These are phyloP conservation scores for Salvia miltiorrhiza DNA, from an alignment of 257 asterid genomes.

Conservation along the genomic window DNA sequence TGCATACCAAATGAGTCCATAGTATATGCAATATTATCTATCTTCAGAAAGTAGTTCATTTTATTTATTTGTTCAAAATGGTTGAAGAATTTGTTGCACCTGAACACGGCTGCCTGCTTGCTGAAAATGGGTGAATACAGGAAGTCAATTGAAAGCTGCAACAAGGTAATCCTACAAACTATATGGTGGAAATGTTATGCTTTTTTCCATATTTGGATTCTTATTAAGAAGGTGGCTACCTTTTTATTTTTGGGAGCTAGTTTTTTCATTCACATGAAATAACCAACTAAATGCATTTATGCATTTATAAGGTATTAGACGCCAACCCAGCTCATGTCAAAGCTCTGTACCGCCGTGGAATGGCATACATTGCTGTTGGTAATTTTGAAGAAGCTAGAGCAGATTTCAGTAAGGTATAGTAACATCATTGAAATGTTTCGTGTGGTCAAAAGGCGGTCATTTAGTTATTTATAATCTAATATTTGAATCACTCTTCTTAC, in stretches of 20 bases:
- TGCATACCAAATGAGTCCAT: too few relatives aligned
- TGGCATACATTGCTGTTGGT: conserved; percentile 86
- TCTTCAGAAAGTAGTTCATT: conserved; percentile 12
- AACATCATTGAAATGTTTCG: not conserved
- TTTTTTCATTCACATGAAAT: not conserved
- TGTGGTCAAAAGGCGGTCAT: not conserved
- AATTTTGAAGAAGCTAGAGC: conserved; percentile 90
- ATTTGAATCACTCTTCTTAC: conserved; percentile 11
- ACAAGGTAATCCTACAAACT: conserved; percentile 59
- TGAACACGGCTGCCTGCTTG: conserved; percentile 96
- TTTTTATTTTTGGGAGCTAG: too few relatives aligned
- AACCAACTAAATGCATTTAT: not conserved
- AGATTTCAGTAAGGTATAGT: conserved; percentile 73
- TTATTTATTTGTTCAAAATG: conserved; percentile 19
- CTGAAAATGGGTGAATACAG: conserved; percentile 79
- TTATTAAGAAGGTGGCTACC: not conserved
- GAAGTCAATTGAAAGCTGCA: conserved; percentile 87
- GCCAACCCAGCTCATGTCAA: conserved; percentile 84
- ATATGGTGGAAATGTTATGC: not conserved
- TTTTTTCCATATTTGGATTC: not conserved
- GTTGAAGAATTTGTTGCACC: conserved; percentile 80
- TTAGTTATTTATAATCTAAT: not conserved
- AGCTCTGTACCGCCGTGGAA: conserved; percentile 95
- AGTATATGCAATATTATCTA: not conserved
- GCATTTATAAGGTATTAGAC: conserved; percentile 87